phyloP scores from a whole-genome alignment of 1,139 yeast species.

The Fermentozyma sake region DNA sequence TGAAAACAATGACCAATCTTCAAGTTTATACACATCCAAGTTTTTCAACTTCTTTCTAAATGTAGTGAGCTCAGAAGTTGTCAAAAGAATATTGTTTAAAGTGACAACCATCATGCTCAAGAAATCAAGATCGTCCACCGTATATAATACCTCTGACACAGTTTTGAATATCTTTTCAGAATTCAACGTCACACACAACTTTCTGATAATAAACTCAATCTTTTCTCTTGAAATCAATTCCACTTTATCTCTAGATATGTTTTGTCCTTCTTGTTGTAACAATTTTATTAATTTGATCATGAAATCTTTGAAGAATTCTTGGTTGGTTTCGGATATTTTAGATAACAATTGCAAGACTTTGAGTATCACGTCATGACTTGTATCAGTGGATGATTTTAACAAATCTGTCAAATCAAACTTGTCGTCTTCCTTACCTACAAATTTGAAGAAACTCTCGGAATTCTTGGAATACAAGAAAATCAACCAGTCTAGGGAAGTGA shows the following conservation, averaged over 20 bases:
- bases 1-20: conserved; percentile 72
- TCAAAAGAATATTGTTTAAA: conserved; percentile 79
- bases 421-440: conserved; percentile 18
- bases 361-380: conserved; percentile 80
- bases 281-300: conserved; percentile 66
- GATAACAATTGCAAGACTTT: conserved; percentile 75
- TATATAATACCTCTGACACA: conserved; percentile 65
- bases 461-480: conserved; percentile 75
- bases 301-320: conserved; percentile 71
- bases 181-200: conserved; percentile 74
- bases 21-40: conserved; percentile 41
- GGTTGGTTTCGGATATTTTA: conserved; percentile 77
- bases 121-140: conserved; percentile 60
- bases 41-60: conserved; percentile 64
- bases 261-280: conserved; percentile 44
- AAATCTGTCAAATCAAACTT: conserved; percentile 65
- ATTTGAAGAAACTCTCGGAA: conserved; percentile 57
- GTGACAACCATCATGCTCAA: conserved; percentile 82
- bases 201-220: conserved; percentile 82
- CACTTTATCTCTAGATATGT: conserved; percentile 4
- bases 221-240: conserved; percentile 49
- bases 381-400: conserved; percentile 76
- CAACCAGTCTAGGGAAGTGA: conserved; percentile 90
- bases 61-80: conserved; percentile 74
- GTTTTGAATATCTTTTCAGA: conserved; percentile 83